Evolutionary conservation across 768 basidiomycete genomes (phyloP).

Genomic region (Lactifluus piperatus): DNA sequence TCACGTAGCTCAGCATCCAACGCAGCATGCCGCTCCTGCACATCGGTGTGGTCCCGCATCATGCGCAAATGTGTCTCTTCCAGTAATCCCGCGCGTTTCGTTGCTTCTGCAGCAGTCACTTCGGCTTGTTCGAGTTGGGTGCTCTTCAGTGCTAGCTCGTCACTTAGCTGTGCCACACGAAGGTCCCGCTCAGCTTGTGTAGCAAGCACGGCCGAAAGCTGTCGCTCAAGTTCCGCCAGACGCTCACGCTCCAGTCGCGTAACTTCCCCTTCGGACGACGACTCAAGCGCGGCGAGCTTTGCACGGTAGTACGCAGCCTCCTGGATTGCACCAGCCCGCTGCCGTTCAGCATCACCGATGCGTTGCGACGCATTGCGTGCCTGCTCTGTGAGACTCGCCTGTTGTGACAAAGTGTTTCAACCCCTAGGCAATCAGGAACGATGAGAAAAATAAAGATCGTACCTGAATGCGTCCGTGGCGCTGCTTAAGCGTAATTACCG

Average conservation of each 20-base stretch:
- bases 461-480: conserved; percentile 85
- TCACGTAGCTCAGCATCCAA: conserved; percentile 66
- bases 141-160: conserved; percentile 70
- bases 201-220: conserved; percentile 49
- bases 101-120: conserved; percentile 64
- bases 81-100: conserved; percentile 64
- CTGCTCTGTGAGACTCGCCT: conserved; percentile 72
- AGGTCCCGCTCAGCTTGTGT: conserved; percentile 61
- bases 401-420: conserved; percentile 1
- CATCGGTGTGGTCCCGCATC: conserved; percentile 53
- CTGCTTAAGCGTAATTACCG: conserved; percentile 78
- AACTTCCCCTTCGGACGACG: conserved; percentile 53
- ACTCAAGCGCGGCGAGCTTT: conserved; percentile 83
- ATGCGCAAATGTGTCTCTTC: conserved; percentile 62
- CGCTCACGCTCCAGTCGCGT: conserved; percentile 73
- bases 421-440: neutral
- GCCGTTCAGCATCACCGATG: conserved; percentile 69
- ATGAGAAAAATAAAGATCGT: conserved; percentile 21
- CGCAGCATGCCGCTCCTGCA: conserved; percentile 53
- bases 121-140: conserved; percentile 72
- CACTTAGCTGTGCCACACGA: conserved; percentile 60
- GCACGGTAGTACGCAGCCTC: conserved; percentile 96
- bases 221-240: conserved; percentile 61
- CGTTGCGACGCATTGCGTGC: conserved; percentile 69
- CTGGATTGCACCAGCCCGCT: conserved; percentile 71